Conservation (phyloP, 306 rosid species). For the Corylus heterophylla region DNA sequence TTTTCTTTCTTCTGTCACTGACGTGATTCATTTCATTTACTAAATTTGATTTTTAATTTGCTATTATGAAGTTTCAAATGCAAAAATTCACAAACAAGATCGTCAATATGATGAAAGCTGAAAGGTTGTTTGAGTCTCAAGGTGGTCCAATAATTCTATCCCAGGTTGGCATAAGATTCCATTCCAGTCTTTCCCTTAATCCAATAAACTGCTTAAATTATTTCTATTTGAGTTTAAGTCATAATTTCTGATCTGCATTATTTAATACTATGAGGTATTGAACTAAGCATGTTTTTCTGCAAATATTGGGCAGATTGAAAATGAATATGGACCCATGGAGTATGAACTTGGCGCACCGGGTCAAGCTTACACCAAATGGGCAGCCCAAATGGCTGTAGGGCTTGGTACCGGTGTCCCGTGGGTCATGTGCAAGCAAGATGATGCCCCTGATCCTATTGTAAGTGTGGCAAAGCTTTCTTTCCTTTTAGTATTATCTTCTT, state of each 20-base stretch:
- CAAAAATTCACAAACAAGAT: conserved; percentile 81
- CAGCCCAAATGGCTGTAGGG: conserved; percentile 90
- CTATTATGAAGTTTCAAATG: conserved; percentile 66
- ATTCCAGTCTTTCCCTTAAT: conserved; percentile 19
- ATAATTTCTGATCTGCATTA: not conserved
- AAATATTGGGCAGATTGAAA: conserved; percentile 74
- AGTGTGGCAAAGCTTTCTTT: conserved; percentile 34
- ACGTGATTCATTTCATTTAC: conserved; percentile 4
- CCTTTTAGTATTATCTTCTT: conserved; percentile 14
- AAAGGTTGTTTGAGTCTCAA: conserved; percentile 71
- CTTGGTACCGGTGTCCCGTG: conserved; percentile 97
- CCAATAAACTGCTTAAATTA: not conserved
- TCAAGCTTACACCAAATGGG: conserved; percentile 80
- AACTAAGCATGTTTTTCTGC: conserved; percentile 26
- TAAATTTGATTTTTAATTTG: conserved; percentile 29
- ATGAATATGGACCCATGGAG: conserved; percentile 95
- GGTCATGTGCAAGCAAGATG: conserved; percentile 99
- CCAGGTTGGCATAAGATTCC: conserved; percentile 55
- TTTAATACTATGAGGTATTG: conserved; percentile 16
- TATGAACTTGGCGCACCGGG: conserved; percentile 87
- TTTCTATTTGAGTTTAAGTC: not conserved
- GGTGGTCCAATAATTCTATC: conserved; percentile 98
- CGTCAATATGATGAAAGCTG: conserved; percentile 96
- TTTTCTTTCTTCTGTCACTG: not conserved
- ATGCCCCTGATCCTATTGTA: conserved; percentile 98